Evolutionary conservation across 805 yeast species (phyloP).

Genomic region (Schwanniomyces pseudopolymorphus): DNA sequence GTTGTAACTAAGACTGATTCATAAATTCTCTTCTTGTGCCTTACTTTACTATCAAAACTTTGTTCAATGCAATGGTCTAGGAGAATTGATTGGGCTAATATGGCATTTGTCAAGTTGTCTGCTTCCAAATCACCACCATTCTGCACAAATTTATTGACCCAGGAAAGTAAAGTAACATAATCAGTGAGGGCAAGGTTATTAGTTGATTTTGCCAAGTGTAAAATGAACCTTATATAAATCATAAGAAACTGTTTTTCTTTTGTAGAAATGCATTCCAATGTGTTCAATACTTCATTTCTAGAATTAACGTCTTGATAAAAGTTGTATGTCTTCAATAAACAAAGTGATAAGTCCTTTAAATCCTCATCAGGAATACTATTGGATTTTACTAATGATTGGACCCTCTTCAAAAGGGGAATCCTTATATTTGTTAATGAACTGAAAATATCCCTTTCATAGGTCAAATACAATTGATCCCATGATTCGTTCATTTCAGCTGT

Average conservation of each 20-base stretch:
- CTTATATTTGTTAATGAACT: constrained; percentile 39
- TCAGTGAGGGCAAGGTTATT: constrained; percentile 52
- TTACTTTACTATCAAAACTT: constrained; percentile 4
- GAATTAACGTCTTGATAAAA: constrained; percentile 53
- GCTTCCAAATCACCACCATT: constrained; percentile 10
- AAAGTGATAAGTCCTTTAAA: constrained; percentile 18
- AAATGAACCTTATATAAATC: constrained; percentile 40
- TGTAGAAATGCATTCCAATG: constrained; percentile 37
- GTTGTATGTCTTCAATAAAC: constrained; percentile 47
- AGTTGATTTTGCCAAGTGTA: constrained; percentile 24
- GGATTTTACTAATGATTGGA: constrained; percentile 25
- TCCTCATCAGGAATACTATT: constrained; percentile 16
- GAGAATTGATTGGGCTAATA: constrained; percentile 34
- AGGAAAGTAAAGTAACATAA: constrained; percentile 54
- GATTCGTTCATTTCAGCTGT: background rate
- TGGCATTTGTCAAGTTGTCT: constrained; percentile 21
- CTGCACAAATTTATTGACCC: constrained; percentile 47
- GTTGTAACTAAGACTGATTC: constrained; percentile 29
- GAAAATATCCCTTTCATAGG: constrained; percentile 18
- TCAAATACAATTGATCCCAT: constrained; percentile 16
- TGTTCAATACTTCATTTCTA: constrained; percentile 38
- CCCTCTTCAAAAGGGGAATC: constrained; percentile 29
- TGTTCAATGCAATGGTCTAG: constrained; percentile 26
- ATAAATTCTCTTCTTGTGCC: constrained; percentile 22
- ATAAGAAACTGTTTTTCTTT: constrained; percentile 29